Base-by-base conservation (phyloP, 2,329 filamentous ascomycete species). In the Arachnopeziza araneosa region DNA sequence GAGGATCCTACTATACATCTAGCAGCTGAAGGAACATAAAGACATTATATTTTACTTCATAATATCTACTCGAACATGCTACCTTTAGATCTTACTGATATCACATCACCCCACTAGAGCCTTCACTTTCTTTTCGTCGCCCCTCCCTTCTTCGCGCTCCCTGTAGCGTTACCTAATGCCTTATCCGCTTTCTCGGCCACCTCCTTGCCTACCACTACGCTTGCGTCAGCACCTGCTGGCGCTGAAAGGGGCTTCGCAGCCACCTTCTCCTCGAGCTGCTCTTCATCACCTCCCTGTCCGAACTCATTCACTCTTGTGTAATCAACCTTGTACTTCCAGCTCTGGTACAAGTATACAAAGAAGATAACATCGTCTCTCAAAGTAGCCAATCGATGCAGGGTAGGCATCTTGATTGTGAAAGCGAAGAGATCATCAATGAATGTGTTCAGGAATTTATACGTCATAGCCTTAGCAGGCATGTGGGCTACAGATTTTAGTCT, bases 381-480 rank as follows among this genome's bases (percentile, higher is more conserved):
- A 0, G 95, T 98, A 0, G 95, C 92, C 55, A 99, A 80, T 19
- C 95, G 86, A 75, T 99, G 95, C 56, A 99, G 81, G 64, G 93
- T 85, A 0, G 95, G 95, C 95, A 99, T 99, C 79, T 98, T 98
- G 79, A 99, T 97, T 49, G 95, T 99, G 71, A 98, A 99, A 1
- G 95, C 95, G 72, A 99, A 99, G 32, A 99, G 80, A 72, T 99
- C 95, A 75, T 99, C 95, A 74, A 99, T 98, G 75, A 99, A 99
- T 5, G 95, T 98, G 79, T 98, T 97, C 66, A 98, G 79, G 77
- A 96, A 96, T 78, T 98, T 97, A 83, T 97, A 97, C 74, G 88
- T 93, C 91, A 99, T 95, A 54, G 95, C 92, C 78, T 91, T 93
- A 67, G 83, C 91, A 1, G 95, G 93, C 93, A 99, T 96, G 77